A percentile compares a stretch with the other conserved stretches of the same genome.
phyloP scores from a whole-genome alignment of 345 rosid species.

The Raphanus sativus region DNA sequence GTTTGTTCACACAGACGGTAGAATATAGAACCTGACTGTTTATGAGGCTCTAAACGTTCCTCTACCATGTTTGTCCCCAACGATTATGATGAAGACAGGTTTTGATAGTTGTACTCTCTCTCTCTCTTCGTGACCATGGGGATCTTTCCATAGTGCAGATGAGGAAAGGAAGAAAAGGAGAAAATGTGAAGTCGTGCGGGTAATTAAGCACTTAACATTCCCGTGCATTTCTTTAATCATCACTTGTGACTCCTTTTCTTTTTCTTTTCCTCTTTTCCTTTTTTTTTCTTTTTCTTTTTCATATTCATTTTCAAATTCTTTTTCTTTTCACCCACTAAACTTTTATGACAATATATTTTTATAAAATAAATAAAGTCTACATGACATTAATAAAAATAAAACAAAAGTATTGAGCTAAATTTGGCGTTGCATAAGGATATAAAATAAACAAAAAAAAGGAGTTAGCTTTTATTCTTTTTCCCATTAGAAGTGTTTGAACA shows the following conservation, averaged over 20 bases:
- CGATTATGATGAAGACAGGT: not conserved
- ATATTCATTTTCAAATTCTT: not conserved
- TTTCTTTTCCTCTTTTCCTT: not conserved
- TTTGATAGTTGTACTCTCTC: not conserved
- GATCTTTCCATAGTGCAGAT: not conserved
- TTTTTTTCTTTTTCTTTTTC: not conserved
- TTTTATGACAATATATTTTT: not conserved
- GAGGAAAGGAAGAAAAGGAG: not conserved
- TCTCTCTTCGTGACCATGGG: not conserved
- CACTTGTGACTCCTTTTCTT: slow-evolving; percentile 14
- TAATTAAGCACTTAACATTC: slow-evolving; percentile 45
- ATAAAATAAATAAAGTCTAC: slow-evolving; percentile 11
- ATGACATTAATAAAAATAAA: not conserved
- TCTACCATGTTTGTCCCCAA: not conserved
- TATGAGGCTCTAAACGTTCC: not conserved
- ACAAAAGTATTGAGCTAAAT: slow-evolving; percentile 25
- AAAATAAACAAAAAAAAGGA: not conserved
- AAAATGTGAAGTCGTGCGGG: slow-evolving; percentile 40
- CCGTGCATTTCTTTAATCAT: slow-evolving; percentile 45
- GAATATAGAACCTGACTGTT: not conserved
- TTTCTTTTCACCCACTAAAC: slow-evolving; percentile 31
- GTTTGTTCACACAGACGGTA: not conserved
- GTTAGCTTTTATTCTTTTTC: slow-evolving; percentile 23
- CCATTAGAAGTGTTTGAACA: slow-evolving; percentile 32
- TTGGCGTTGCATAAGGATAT: slow-evolving; percentile 14